phyloP scores from a whole-genome alignment of 768 basidiomycete species.

The Russula brevipes region DNA sequence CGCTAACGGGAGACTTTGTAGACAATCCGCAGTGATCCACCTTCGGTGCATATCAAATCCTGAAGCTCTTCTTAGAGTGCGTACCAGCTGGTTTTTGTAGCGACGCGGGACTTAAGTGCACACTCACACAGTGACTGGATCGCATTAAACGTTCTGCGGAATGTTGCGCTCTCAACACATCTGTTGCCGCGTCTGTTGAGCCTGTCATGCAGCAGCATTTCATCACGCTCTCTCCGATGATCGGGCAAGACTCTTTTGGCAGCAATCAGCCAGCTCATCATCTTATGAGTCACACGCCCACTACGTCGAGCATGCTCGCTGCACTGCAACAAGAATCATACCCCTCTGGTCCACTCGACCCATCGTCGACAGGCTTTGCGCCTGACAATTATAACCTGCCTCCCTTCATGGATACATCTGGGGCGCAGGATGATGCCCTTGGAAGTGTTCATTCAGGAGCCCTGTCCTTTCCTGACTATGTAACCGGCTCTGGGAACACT shows the following conservation, averaged over 20 bases:
- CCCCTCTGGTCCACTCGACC: conserved; percentile 60
- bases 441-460: conserved; percentile 55
- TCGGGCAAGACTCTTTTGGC: conserved; percentile 72
- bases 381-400: conserved; percentile 65
- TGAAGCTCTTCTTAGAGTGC: conserved; percentile 87
- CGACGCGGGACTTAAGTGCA: conserved; percentile 24
- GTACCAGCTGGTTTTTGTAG: conserved; percentile 31
- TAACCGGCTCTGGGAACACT: conserved; percentile 42
- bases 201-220: conserved; percentile 89
- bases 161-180: conserved; percentile 87
- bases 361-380: conserved; percentile 55
- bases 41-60: conserved; percentile 87
- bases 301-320: conserved; percentile 87
- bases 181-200: conserved; percentile 87
- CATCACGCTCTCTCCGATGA: conserved; percentile 84
- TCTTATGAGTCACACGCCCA: conserved; percentile 75
- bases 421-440: conserved; percentile 59
- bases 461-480: conserved; percentile 68
- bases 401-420: conserved; percentile 71
- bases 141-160: conserved; percentile 80
- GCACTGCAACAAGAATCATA: conserved; percentile 77
- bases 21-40: conserved; percentile 93
- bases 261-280: conserved; percentile 47
- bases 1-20: conserved; percentile 30
- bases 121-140: conserved; percentile 73